Conservation (phyloP, 208 protist genomes). For the Wallacemonas sp. region DNA sequence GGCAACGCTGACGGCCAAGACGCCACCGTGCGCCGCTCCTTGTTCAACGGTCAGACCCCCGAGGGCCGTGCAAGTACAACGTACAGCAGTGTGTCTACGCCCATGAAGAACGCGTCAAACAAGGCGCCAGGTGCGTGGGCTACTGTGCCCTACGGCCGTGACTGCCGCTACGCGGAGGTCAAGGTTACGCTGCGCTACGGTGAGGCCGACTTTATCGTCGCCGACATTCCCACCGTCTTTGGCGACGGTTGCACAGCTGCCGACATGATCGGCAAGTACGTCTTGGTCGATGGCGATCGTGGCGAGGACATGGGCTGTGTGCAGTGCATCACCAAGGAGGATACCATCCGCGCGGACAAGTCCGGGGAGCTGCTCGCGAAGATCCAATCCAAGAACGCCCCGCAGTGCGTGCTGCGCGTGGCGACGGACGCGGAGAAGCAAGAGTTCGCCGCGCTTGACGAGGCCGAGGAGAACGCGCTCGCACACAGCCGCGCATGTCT, state of each 20-base stretch:
- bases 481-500: conserved; percentile 53
- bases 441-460: conserved; percentile 33
- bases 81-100: conserved; percentile 26
- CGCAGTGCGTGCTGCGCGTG: conserved; percentile 54
- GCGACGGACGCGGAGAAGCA: conserved; percentile 50
- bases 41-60: conserved; percentile 13
- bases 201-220: conserved; percentile 42
- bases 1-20: conserved; percentile 15
- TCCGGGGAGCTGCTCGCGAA: conserved; percentile 22
- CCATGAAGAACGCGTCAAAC: conserved; percentile 36
- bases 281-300: conserved; percentile 84
- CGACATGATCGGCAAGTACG: conserved; percentile 52
- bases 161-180: conserved; percentile 52
- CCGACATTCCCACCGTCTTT: conserved; percentile 54
- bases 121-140: conserved; percentile 50
- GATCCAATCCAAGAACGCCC: neutral
- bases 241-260: conserved; percentile 29
- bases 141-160: conserved; percentile 50
- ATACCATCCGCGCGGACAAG: conserved; percentile 1
- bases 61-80: neutral
- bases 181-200: conserved; percentile 51
- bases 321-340: conserved; percentile 17
- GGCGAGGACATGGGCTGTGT: conserved; percentile 81
- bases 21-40: conserved; percentile 12
- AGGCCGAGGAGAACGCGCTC: conserved; percentile 61